Conservation (phyloP, 441 rosid species). For the Jatropha podagrica region DNA sequence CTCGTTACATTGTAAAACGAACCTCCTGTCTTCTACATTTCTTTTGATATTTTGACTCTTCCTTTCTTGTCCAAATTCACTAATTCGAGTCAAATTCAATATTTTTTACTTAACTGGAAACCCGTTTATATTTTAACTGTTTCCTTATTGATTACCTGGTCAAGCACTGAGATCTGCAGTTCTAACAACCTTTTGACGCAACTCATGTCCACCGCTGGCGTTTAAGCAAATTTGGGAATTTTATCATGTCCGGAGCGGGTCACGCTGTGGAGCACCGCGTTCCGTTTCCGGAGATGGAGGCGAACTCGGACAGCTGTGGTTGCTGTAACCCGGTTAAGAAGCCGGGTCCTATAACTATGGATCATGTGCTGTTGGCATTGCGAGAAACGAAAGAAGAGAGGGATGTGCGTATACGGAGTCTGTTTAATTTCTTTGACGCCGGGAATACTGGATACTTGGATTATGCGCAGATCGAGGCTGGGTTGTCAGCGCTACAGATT, state of each 20-base stretch:
- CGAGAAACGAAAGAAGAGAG: constrained; percentile 88
- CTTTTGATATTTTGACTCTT: not conserved
- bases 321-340: constrained; percentile 53
- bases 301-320: constrained; percentile 34
- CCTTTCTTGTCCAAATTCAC: not conserved
- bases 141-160: not conserved
- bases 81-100: not conserved
- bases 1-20: not conserved
- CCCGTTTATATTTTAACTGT: not conserved
- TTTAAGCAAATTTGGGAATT: not conserved
- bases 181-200: not conserved
- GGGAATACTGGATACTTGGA: constrained; percentile 68
- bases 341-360: constrained; percentile 68
- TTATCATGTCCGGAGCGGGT: constrained; percentile 29
- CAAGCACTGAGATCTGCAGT: constrained; percentile 13
- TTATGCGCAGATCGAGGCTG: constrained; percentile 77
- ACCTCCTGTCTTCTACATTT: not conserved
- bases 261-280: constrained; percentile 50
- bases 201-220: constrained; percentile 9
- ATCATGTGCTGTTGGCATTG: constrained; percentile 80
- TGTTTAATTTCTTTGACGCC: constrained; percentile 78
- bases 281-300: constrained; percentile 41
- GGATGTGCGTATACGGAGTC: constrained; percentile 65
- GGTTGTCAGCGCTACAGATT: constrained; percentile 79
- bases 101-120: not conserved